A percentile compares a stretch with the other conserved stretches of the same genome.
phyloP scores from a whole-genome alignment of 140 eudicot genomes.

The Stevia rebaudiana region DNA sequence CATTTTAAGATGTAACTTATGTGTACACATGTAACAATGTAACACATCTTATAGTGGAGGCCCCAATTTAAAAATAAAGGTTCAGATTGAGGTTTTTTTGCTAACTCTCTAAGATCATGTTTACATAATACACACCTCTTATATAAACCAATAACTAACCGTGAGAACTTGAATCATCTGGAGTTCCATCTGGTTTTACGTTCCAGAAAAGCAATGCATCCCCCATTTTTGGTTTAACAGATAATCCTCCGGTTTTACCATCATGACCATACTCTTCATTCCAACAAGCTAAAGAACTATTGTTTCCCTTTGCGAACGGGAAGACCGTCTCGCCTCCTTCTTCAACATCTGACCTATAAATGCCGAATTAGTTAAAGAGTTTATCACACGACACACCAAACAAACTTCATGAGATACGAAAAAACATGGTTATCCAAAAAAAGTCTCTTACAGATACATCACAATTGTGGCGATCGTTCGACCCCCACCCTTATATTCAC shows the following conservation, averaged over 20 bases:
- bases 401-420: background rate
- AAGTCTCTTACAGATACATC: constrained; percentile 74
- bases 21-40: too few relatives aligned
- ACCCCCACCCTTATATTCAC: constrained; percentile 66
- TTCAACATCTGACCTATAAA: constrained; percentile 85
- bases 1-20: too few relatives aligned
- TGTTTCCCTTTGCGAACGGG: constrained; percentile 72
- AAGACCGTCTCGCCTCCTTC: constrained; percentile 96
- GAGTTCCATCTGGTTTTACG: constrained; percentile 69
- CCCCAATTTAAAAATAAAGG: too few relatives aligned
- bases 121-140: too few relatives aligned
- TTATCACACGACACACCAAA: background rate
- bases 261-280: constrained; percentile 59
- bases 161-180: constrained; percentile 68
- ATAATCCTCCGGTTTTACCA: constrained; percentile 56
- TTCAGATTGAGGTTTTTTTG: too few relatives aligned
- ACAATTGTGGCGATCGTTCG: constrained; percentile 77
- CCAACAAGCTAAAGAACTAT: constrained; percentile 72
- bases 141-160: constrained; percentile 31
- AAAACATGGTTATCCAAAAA: background rate
- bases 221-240: constrained; percentile 88
- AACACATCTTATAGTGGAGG: too few relatives aligned
- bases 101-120: too few relatives aligned
- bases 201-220: constrained; percentile 95
- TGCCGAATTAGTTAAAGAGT: background rate